phyloP scores from a whole-genome alignment of 2,329 filamentous ascomycete species.

The Didymella exigua region DNA sequence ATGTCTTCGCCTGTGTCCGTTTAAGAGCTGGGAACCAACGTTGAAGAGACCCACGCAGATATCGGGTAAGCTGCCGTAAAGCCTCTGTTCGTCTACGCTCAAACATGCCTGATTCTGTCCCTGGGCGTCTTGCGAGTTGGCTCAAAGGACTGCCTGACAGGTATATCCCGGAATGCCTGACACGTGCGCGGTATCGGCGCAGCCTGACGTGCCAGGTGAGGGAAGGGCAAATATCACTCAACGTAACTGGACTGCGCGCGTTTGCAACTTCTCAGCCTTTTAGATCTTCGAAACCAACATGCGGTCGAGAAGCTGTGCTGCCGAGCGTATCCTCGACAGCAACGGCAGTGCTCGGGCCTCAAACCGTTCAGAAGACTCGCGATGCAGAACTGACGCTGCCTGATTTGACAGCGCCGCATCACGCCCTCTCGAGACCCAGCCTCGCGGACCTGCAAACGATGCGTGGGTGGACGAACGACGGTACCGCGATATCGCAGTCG shows the following conservation, averaged over 20 bases:
- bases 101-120: too few species aligned
- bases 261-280: background rate
- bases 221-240: background rate
- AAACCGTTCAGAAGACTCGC: too few species aligned
- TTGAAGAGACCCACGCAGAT: too few species aligned
- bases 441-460: slow-evolving; percentile 6
- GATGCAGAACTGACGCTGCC: background rate
- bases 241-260: background rate
- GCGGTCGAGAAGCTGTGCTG: background rate
- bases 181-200: background rate
- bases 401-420: background rate
- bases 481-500: slow-evolving; percentile 11
- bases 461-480: slow-evolving; percentile 1
- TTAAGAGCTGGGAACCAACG: too few species aligned
- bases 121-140: too few species aligned
- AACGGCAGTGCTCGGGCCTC: background rate
- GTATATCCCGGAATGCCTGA: too few species aligned
- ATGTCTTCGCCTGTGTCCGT: too few species aligned
- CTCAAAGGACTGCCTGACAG: background rate
- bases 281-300: background rate
- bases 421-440: background rate
- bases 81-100: too few species aligned
- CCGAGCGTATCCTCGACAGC: background rate
- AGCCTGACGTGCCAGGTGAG: background rate
- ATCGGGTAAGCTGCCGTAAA: too few species aligned